Base-by-base conservation (phyloP, 106 monocot genomes). In the Dendrobium officinale region DNA sequence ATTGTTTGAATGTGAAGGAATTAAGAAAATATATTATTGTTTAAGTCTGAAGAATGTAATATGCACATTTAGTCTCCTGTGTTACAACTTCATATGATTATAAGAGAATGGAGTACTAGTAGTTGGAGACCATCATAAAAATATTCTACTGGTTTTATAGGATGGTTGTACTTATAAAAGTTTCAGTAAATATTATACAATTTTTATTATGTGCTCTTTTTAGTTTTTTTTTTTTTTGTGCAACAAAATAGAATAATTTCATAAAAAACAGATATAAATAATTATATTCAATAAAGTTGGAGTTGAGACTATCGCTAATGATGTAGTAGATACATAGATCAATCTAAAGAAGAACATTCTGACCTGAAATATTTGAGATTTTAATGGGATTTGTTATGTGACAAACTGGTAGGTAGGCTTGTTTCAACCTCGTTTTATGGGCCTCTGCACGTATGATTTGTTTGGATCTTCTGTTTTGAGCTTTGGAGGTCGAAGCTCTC, bases 401-500 rank as follows among this genome's bases (percentile, higher is more conserved):
- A 10, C 47, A 17, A 70, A 15, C 44, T 42, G 9, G 26, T 13
- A 9, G 29, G 37, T 37, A 51, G n/a, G n/a, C 0, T 61, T 76
- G 45, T 2, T 55, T 92, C 87, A 93, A 1, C 79, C 90, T 26
- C 87, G 85, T 82, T 98, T 98, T n/a, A 98, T 89, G 26, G 94
- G 97, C 82, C 97, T 90, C 81, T 97, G 97, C 66, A 97, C 97
- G 51, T 94, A 94, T 11, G 97, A 98, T 80, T 95, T 98, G 87
- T 98, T 95, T 49, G 95, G 95, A 77, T 98, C 97, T 84, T 98
- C 97, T 3, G 97, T 98, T 86, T 98, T 98, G 55, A 98, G 92
- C 82, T 98, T 98, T n/a, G 97, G 97, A 17, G 97, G 95, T 79
- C 87, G 86, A 41, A 91, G 91, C 81, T 98, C 97, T 16, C 94